Evolutionary conservation across 805 yeast genomes (phyloP), one percentile per base, ranked within the genome.

Genomic region (Diddensiella transvaalensis): DNA sequence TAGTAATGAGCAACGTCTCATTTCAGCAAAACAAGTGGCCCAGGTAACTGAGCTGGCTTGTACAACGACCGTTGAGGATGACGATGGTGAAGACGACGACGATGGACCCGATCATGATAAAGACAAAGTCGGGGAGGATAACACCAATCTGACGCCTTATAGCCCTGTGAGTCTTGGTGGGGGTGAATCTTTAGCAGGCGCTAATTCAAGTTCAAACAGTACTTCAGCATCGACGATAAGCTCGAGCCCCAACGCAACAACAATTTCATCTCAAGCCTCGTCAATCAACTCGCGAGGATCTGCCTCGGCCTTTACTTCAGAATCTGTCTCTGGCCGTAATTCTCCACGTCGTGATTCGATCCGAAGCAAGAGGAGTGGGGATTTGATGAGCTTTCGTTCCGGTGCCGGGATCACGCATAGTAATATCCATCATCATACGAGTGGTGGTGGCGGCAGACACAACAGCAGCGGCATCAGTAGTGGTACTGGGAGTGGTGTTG

Each of bases 191-290:
- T n/a, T n/a, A n/a, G n/a, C n/a, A n/a, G n/a, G n/a, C n/a, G n/a
- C n/a, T n/a, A n/a, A n/a, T n/a, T n/a, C n/a, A n/a, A n/a, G n/a
- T n/a, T n/a, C n/a, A n/a, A 26, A 13, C 13, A 26, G 32, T 13
- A 35, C 38, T 6, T 35, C 38, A 18, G 21, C 43, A 8, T 40
- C 48, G 8, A 45, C 49, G 21, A 32, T 41, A 13, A 37, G 35
- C 22, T 46, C 52, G 24, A 37, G 50, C 32, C 55, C 53, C 3
- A 52, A 52, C 37, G 51, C 56, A 17, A 53, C 56, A 5, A 50
- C 56, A 21, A 53, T 50, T 18, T 48, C 56, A 22, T 44, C 54
- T 1, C 46, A 37, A 30, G 52, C 50, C 10, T 33, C 42, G 17
- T 44, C 51, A 11, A 8, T 47, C 26, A 24, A 19, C 13, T 4